Conservation (phyloP, 1,284 basidiomycete genomes). For the Papiliotrema terrestris region DNA sequence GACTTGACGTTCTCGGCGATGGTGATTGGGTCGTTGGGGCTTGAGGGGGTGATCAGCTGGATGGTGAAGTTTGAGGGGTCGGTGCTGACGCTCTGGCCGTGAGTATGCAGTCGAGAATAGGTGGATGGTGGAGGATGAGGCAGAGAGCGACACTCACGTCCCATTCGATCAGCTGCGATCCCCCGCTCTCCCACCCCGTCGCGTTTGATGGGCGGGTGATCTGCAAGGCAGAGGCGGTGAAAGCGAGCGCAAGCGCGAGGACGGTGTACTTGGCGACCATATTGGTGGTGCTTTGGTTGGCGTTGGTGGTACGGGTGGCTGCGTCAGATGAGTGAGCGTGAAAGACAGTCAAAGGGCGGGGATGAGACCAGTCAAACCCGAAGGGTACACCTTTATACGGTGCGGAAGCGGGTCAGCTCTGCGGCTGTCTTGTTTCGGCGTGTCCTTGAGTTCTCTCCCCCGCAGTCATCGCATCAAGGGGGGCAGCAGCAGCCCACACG, state of each 20-base stretch:
- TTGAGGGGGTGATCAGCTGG: conserved; percentile 26
- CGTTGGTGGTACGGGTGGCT: too few species aligned
- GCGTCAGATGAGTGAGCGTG: too few species aligned
- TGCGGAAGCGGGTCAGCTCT: too few species aligned
- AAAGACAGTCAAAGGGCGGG: too few species aligned
- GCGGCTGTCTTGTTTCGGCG: too few species aligned
- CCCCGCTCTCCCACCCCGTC: conserved; percentile 25
- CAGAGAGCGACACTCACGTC: conserved; percentile 19
- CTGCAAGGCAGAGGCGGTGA: conserved; percentile 21
- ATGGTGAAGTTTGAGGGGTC: conserved; percentile 38
- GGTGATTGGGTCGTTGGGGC: conserved; percentile 19
- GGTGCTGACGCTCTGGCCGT: conserved; percentile 31
- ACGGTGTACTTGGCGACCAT: conserved; percentile 6
- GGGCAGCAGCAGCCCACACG: too few species aligned
- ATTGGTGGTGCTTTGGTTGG: neutral
- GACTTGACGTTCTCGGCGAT: conserved; percentile 29
- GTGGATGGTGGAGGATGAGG: neutral
- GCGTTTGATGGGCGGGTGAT: conserved; percentile 36
- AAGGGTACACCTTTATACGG: too few species aligned
- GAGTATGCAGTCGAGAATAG: neutral
- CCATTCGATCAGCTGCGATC: conserved; percentile 35
- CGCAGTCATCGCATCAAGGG: too few species aligned
- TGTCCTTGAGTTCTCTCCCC: too few species aligned
- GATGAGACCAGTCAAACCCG: too few species aligned
- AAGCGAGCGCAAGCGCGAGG: conserved; percentile 19